Conservation (phyloP, 2,329 filamentous ascomycete species). For the Cryphonectria nitschkei region DNA sequence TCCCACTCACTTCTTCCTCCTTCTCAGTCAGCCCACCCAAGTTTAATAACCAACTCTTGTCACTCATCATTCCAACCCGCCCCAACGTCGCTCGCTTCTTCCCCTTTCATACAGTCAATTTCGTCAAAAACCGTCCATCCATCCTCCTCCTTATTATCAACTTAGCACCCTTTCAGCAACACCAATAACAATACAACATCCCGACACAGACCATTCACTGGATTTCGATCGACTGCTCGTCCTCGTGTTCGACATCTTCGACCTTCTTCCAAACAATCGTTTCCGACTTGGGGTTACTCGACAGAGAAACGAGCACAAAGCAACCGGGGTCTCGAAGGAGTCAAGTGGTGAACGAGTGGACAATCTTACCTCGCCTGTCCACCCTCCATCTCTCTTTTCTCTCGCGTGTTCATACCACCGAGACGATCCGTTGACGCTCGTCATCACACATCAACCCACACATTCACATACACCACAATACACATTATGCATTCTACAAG, state of each 20-base stretch:
- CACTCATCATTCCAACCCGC: constrained; percentile 7
- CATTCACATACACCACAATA: constrained; percentile 18
- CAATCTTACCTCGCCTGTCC: neutral
- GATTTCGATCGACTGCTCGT: neutral
- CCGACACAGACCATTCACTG: neutral
- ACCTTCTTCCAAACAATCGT: neutral
- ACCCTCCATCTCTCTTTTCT: neutral
- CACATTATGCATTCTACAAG: constrained; percentile 52
- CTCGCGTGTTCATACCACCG: neutral
- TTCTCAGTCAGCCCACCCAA: constrained; percentile 5
- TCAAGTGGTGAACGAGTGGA: neutral
- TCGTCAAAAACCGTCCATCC: neutral
- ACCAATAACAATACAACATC: neutral
- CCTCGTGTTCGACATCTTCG: neutral
- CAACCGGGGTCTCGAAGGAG: neutral
- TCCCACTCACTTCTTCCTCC: neutral
- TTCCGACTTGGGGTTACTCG: neutral
- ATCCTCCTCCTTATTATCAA: neutral
- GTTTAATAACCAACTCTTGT: constrained; percentile 9
- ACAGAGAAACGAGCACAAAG: neutral
- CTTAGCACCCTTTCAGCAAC: neutral
- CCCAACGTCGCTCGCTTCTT: constrained; percentile 14
- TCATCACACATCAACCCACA: neutral
- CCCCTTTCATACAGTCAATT: constrained; percentile 1
- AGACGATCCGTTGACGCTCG: no score